Evolutionary conservation across 2,329 filamentous ascomycete species (phyloP), one percentile per base, ranked within the genome.

Genomic region (Botryotinia globosa): DNA sequence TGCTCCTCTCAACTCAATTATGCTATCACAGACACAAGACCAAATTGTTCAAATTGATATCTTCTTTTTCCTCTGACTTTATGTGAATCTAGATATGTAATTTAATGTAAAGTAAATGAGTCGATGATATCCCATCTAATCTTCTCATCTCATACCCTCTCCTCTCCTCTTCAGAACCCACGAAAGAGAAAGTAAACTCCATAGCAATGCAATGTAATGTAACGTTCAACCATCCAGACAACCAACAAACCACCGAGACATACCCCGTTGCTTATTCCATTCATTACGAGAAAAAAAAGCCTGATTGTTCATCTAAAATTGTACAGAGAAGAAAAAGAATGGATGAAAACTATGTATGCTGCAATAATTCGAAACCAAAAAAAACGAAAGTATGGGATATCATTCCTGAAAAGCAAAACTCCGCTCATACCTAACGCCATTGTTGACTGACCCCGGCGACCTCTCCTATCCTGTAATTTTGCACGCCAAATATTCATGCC

Each of bases 301-400:
- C 32, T 34, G 34, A 37, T 25, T 25, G 29, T 51, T 14, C 25
- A 39, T 51, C 45, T 51, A 54, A 66, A n/a, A 37, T 39, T 67
- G 34, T 67, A 67, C 64, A 67, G 39, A 29, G 64, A 67, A 67
- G 45, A 51, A 51, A 14, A 12, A 51, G 37, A 37, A 51, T n/a
- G 3, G 18, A 42, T 54, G 6, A 39, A 67, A 39, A 54, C 25
- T 42, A 22, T 67, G 44, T 14, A 67, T 61, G 25, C 25, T n/a
- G 25, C 48, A 67, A 29, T n/a, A 39, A 37, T 45, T n/a, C 20
- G n/a, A 61, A 71, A 71, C n/a, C 39, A 37, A 32, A 51, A 72
- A 61, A 68, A 54, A 68, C 37, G 69, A 72, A 72, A 71, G 69
- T 72, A 37, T 67, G 62, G 69, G 59, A 72, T 72, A 71, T 71